phyloP scores from a whole-genome alignment of 2,329 filamentous ascomycete species.

The Cladophialophora chaetospira region DNA sequence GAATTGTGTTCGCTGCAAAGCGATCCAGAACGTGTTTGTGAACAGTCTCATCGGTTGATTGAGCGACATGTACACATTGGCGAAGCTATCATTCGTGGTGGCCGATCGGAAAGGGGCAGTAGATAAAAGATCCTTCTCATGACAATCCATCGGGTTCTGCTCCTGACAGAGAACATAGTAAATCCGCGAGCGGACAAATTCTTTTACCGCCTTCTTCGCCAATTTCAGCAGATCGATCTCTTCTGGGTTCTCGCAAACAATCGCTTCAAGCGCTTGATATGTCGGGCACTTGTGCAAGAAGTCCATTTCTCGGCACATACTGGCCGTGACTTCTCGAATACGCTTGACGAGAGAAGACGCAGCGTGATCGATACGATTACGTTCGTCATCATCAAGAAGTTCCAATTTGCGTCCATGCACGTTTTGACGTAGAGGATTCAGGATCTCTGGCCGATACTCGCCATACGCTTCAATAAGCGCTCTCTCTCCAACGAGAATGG shows the following conservation, averaged over 20 bases:
- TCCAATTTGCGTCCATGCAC: conserved; percentile 53
- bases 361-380: conserved; percentile 62
- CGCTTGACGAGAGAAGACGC: conserved; percentile 56
- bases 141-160: neutral
- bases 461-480: conserved; percentile 50
- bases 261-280: conserved; percentile 36
- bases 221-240: conserved; percentile 25
- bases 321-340: conserved; percentile 41
- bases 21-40: conserved; percentile 38
- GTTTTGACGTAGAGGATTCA: conserved; percentile 21
- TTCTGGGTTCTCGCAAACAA: conserved; percentile 19
- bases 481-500: conserved; percentile 64
- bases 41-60: conserved; percentile 28
- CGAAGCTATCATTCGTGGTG: conserved; percentile 3
- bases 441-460: conserved; percentile 9
- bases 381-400: conserved; percentile 56
- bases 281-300: conserved; percentile 42
- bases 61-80: conserved; percentile 13
- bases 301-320: conserved; percentile 40
- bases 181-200: conserved; percentile 38
- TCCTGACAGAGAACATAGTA: conserved; percentile 31
- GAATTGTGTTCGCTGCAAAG: conserved; percentile 19
- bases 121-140: conserved; percentile 8
- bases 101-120: conserved; percentile 8
- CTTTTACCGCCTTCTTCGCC: conserved; percentile 36